These are phyloP conservation scores for Teratosphaeria pseudoeucalypti DNA, from an alignment of 2,329 filamentous ascomycete genomes.

Conservation along the genomic window DNA sequence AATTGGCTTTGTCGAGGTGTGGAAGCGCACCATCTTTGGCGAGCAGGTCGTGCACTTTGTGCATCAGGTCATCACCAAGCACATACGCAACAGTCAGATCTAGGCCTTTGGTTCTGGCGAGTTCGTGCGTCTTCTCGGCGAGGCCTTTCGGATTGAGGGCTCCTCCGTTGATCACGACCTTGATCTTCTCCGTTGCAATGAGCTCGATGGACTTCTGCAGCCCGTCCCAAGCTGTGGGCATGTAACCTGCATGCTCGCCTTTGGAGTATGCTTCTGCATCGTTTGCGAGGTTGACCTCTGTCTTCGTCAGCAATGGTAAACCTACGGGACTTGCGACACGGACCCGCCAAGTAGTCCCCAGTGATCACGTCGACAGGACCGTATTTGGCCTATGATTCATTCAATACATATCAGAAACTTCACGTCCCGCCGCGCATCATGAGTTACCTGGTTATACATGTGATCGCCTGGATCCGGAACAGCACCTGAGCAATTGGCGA, in stretches of 20 bases:
- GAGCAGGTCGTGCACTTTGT: constrained; percentile 10
- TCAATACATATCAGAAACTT: background rate
- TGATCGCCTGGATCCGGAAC: constrained; percentile 18
- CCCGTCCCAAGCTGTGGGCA: constrained; percentile 39
- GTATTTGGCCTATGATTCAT: constrained; percentile 10
- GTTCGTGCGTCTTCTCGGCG: constrained; percentile 34
- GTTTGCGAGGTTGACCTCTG: constrained; percentile 18
- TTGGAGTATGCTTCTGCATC: constrained; percentile 14
- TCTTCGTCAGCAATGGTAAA: background rate
- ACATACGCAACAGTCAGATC: constrained; percentile 37
- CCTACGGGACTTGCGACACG: constrained; percentile 1
- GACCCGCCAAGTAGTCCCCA: constrained; percentile 41
- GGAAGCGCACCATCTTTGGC: constrained; percentile 8
- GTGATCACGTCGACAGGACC: constrained; percentile 41
- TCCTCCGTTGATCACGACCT: constrained; percentile 47
- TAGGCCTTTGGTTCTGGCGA: constrained; percentile 24
- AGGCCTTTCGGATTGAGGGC: constrained; percentile 44
- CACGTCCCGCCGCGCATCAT: background rate
- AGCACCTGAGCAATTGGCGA: constrained; percentile 13
- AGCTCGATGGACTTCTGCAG: constrained; percentile 37
- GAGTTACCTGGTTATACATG: constrained; percentile 14
- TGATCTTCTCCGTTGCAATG: constrained; percentile 39
- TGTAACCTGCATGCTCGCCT: constrained; percentile 14
- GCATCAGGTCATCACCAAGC: constrained; percentile 29
- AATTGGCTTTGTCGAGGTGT: constrained; percentile 15